Base-by-base conservation (phyloP, 768 basidiomycete species). In the Lactifluus volemus region DNA sequence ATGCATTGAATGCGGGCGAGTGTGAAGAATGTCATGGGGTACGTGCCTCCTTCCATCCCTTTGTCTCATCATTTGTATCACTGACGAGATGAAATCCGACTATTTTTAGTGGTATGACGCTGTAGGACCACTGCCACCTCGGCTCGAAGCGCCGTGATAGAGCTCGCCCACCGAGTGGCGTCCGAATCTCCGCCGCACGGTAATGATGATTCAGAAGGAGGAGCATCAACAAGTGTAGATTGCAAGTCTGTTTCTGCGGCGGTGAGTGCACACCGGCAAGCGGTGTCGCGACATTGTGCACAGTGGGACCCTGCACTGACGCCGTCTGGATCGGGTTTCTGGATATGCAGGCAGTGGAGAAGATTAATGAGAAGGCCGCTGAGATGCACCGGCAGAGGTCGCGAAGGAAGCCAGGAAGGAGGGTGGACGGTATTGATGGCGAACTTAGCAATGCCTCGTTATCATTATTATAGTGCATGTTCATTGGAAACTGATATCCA, bases 311-410 rank as follows among this genome's bases (percentile, higher is more conserved):
- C 83, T 49, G 78, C 84, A 1, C 79, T 77, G 53, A 93, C 91
- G 1, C 94, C 94, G 11, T 92, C 91, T 0, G 84, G 83, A 93
- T 95, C 59, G 92, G 88, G 1, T 95, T 98, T 70, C 94, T 94
- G 1, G 77, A 78, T 65, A 94, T 92, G 4, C 93, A 95, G 71
- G 83, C 91, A 68, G 85, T 83, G 15, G 79, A 77, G 49, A 79
- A 79, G 56, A 93, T 96, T 67, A 96, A 96, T 70, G 73, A 76
- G 61, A 74, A 75, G 59, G 94, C 93, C 9, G 79, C 77, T 59
- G 80, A 81, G 68, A 90, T 93, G 82, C 84, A 89, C 64, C 73
- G 73, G 66, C 76, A 78, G 70, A 92, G 92, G 75, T 91, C 6
- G 83, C 84, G 65, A 72, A 68, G 57, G 88, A 91, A 61, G 85